A percentile compares a stretch with the other conserved stretches of the same genome.
These are phyloP conservation scores for Lepiota brunneoincarnata DNA, from an alignment of 768 basidiomycete genomes.

Conservation along the genomic window DNA sequence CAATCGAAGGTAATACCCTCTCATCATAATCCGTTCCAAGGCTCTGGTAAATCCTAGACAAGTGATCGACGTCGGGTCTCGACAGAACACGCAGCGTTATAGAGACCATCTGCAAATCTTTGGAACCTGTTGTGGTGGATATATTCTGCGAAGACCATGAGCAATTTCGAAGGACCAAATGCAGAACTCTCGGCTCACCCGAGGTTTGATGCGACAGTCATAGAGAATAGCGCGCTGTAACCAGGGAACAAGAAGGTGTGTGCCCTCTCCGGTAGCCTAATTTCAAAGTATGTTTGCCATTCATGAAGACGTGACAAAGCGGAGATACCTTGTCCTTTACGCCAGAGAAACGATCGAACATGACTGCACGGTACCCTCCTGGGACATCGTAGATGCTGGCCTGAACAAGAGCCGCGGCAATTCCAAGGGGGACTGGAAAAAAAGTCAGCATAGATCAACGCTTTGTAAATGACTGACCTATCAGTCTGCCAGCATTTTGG, in stretches of 20 bases:
- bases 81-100: conserved; percentile 95
- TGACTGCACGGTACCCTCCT: conserved; percentile 90
- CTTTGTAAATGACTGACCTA: conserved; percentile 20
- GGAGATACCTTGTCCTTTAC: conserved; percentile 71
- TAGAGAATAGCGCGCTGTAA: conserved; percentile 94
- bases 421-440: conserved; percentile 45
- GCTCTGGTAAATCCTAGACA: conserved; percentile 92
- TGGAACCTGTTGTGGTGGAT: conserved; percentile 97
- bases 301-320: not conserved
- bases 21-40: conserved; percentile 98
- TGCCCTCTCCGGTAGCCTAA: conserved; percentile 89
- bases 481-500: conserved; percentile 23
- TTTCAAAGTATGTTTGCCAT: conserved; percentile 7
- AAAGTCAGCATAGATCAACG: conserved; percentile 16
- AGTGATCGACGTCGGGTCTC: conserved; percentile 83
- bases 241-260: conserved; percentile 95
- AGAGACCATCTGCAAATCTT: conserved; percentile 98
- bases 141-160: conserved; percentile 67
- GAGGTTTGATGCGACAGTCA: conserved; percentile 95
- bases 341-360: conserved; percentile 97
- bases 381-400: conserved; percentile 75
- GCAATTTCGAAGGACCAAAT: not conserved
- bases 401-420: conserved; percentile 42
- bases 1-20: conserved; percentile 94
- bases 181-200: conserved; percentile 47